Conservation (phyloP, 2,329 filamentous ascomycete species). For the Akanthomyces lecanii region DNA sequence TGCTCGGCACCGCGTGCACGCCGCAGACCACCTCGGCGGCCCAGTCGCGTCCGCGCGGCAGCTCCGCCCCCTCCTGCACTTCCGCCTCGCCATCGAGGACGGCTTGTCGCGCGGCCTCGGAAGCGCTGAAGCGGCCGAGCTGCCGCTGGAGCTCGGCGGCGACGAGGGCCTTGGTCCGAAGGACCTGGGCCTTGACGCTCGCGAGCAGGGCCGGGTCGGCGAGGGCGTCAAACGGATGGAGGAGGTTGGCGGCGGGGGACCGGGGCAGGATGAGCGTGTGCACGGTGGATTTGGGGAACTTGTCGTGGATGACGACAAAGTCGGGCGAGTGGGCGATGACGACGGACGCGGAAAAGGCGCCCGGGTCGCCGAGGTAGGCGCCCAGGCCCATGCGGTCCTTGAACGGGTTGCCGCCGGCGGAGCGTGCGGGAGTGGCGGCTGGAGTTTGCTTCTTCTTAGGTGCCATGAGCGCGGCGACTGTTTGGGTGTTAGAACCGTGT, state of each 20-base stretch:
- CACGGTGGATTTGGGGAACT: conserved; percentile 78
- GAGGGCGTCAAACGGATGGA: conserved; percentile 76
- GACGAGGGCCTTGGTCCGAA: conserved; percentile 59
- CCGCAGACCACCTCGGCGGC: conserved; percentile 67
- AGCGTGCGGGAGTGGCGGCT: conserved; percentile 19
- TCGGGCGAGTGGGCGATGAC: conserved; percentile 64
- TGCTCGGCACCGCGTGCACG: conserved; percentile 82
- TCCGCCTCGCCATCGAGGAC: conserved; percentile 58
- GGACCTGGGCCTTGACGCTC: conserved; percentile 57
- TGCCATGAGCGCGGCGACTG: conserved; percentile 36
- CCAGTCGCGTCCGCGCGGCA: conserved; percentile 78
- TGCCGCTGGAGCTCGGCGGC: conserved; percentile 69
- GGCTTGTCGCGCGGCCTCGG: conserved; percentile 61
- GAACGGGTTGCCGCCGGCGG: conserved; percentile 31
- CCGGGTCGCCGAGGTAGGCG: conserved; percentile 61
- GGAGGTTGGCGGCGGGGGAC: conserved; percentile 51
- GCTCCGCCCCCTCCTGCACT: conserved; percentile 31
- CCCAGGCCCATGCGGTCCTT: conserved; percentile 59
- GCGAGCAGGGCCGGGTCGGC: conserved; percentile 65
- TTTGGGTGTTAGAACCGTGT: not conserved
- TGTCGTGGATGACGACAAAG: conserved; percentile 75
- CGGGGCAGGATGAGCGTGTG: conserved; percentile 88
- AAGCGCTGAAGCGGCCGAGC: conserved; percentile 58
- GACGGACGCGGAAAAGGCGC: conserved; percentile 53
- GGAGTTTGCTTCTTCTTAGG: conserved; percentile 30